phyloP scores from a whole-genome alignment of 139 green algal genomes.

The Chara braunii region DNA sequence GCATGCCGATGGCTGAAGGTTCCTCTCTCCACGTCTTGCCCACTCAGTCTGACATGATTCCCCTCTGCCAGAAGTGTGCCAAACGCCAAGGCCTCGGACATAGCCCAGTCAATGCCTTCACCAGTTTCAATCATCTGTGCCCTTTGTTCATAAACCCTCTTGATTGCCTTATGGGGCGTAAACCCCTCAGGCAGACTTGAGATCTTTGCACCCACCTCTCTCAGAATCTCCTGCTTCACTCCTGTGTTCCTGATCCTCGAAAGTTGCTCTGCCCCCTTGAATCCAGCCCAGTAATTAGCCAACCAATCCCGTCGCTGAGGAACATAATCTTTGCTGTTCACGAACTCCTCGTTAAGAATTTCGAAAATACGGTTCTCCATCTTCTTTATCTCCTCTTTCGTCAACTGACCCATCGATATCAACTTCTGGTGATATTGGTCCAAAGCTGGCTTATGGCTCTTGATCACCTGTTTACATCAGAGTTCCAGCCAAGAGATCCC shows the following conservation, averaged over 20 bases:
- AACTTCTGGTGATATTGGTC: slow-evolving; percentile 71
- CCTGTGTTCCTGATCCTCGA: slow-evolving; percentile 85
- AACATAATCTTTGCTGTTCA: slow-evolving; percentile 71
- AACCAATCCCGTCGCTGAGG: slow-evolving; percentile 76
- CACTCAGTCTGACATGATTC: slow-evolving; percentile 92
- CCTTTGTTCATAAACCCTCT: slow-evolving; percentile 80
- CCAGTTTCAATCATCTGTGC: slow-evolving; percentile 64
- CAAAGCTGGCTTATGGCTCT: slow-evolving; percentile 57
- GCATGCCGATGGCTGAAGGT: slow-evolving; percentile 93
- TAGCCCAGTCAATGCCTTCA: slow-evolving; percentile 53
- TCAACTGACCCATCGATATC: slow-evolving; percentile 58
- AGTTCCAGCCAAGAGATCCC: slow-evolving; percentile 52
- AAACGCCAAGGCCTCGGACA: slow-evolving; percentile 68
- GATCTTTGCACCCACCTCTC: slow-evolving; percentile 67
- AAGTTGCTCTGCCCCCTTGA: slow-evolving; percentile 80
- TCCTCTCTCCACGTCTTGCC: slow-evolving; percentile 94
- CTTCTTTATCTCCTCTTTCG: slow-evolving; percentile 60
- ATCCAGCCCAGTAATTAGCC: slow-evolving; percentile 77
- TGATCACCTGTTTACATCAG: slow-evolving; percentile 33
- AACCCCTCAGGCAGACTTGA: slow-evolving; percentile 78
- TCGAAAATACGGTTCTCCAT: slow-evolving; percentile 56
- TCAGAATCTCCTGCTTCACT: slow-evolving; percentile 34
- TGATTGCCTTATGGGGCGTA: slow-evolving; percentile 73
- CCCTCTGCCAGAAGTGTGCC: slow-evolving; percentile 78
- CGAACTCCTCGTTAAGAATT: slow-evolving; percentile 72